Percentiles rank a stretch among this genome's conserved stretches.
Conservation (phyloP, 305 asterid genomes). For the Petunia hybrid region DNA sequence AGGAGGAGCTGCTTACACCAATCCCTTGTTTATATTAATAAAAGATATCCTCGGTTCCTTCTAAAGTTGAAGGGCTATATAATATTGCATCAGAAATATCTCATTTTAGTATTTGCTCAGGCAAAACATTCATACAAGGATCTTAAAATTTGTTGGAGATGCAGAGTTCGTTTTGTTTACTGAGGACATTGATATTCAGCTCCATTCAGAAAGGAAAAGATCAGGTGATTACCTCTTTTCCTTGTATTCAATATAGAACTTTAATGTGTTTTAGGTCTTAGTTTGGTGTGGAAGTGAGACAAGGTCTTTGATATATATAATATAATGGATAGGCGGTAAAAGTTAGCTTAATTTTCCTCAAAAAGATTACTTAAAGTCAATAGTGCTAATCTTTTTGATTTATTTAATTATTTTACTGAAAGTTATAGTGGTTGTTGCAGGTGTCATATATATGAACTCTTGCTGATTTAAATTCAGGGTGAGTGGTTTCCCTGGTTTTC, state of each 20-base stretch:
- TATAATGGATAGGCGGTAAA: conserved; percentile 1
- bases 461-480: not conserved
- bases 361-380: not conserved
- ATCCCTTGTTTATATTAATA: conserved; percentile 52
- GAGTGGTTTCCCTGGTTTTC: not conserved
- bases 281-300: not conserved
- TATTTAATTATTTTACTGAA: not conserved
- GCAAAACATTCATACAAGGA: conserved; percentile 17
- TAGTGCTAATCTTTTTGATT: not conserved
- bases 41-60: conserved; percentile 66
- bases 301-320: not conserved
- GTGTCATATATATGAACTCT: not conserved
- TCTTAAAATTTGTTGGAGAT: not conserved
- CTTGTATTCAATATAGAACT: conserved; percentile 10
- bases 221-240: not conserved
- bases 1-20: conserved; percentile 61
- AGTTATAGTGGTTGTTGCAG: not conserved
- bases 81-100: conserved; percentile 11
- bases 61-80: conserved; percentile 28
- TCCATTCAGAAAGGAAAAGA: not conserved
- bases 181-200: not conserved
- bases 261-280: not conserved
- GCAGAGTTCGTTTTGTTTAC: conserved; percentile 6
- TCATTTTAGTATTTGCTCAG: conserved; percentile 5
- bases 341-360: not conserved